A percentile compares a stretch with the other conserved stretches of the same genome.
phyloP scores from a whole-genome alignment of 73 alveolate species.

The Symbiodinium natans region DNA sequence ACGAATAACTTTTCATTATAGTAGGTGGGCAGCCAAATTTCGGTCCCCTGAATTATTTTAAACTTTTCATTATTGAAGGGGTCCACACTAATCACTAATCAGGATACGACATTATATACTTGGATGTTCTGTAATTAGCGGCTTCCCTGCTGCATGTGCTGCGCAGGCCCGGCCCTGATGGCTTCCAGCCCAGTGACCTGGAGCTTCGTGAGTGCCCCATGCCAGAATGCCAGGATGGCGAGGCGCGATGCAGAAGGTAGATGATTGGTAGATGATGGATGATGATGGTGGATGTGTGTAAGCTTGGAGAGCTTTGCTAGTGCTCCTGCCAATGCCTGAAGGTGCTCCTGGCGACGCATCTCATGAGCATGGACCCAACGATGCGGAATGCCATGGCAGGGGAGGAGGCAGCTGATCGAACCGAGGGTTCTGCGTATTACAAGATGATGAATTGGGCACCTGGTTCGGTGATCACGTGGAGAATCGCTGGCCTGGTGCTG shows the following conservation, averaged over 20 bases:
- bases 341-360: slow-evolving; percentile 65
- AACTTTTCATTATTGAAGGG: neutral
- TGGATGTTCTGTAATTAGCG: neutral
- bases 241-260: slow-evolving; percentile 18
- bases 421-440: neutral
- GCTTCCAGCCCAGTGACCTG: slow-evolving; percentile 61
- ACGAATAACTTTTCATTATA: neutral
- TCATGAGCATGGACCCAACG: slow-evolving; percentile 93
- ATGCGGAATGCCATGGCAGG: slow-evolving; percentile 93
- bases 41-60: neutral
- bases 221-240: slow-evolving; percentile 49
- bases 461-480: slow-evolving; percentile 48
- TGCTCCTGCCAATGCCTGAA: neutral
- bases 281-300: neutral
- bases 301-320: neutral
- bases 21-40: neutral
- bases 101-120: neutral
- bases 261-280: neutral
- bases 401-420: slow-evolving; percentile 81
- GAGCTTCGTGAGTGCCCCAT: slow-evolving; percentile 64
- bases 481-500: slow-evolving; percentile 40
- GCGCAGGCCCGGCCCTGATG: slow-evolving; percentile 44
- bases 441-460: slow-evolving; percentile 63
- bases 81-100: neutral
- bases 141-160: neutral